A percentile compares a stretch with the other conserved stretches of the same genome.
Conservation (phyloP, 257 asterid species). For the Rehmannia glutinosa region DNA sequence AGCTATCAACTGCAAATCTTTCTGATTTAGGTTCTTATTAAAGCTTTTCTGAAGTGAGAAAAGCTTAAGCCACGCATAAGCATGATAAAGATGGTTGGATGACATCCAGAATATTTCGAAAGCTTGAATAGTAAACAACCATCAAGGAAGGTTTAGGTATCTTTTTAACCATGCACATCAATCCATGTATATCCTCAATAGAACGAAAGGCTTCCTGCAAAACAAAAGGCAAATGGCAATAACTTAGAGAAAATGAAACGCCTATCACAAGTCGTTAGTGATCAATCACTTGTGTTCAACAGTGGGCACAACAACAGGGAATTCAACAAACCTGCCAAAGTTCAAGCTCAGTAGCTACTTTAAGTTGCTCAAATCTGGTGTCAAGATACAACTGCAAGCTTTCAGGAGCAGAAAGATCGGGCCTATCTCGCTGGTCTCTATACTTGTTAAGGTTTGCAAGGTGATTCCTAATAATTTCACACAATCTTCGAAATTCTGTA, state of each 20-base stretch:
- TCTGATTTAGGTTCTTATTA: slow-evolving; percentile 81
- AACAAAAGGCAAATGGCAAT: neutral
- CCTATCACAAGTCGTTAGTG: neutral
- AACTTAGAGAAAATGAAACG: neutral
- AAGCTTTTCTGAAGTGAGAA: slow-evolving; percentile 82
- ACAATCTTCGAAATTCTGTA: slow-evolving; percentile 83
- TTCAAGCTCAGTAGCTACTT: slow-evolving; percentile 86
- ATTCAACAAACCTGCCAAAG: slow-evolving; percentile 83
- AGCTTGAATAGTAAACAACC: slow-evolving; percentile 91
- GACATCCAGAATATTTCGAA: slow-evolving; percentile 88
- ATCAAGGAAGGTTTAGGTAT: slow-evolving; percentile 77
- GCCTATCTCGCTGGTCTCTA: slow-evolving; percentile 91
- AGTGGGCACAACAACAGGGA: neutral
- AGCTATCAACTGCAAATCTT: slow-evolving; percentile 82
- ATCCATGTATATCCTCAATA: slow-evolving; percentile 78
- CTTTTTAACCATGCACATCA: slow-evolving; percentile 86
- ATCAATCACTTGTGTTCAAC: too few species aligned
- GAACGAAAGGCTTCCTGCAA: slow-evolving; percentile 93
- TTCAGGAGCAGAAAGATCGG: slow-evolving; percentile 86
- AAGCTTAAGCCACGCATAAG: slow-evolving; percentile 96
- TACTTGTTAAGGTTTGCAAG: slow-evolving; percentile 89
- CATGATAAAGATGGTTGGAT: slow-evolving; percentile 84
- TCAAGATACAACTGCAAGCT: slow-evolving; percentile 88
- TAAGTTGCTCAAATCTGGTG: slow-evolving; percentile 89
- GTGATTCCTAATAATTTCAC: slow-evolving; percentile 90